Evolutionary conservation across 352 stramenopile species (phyloP).

Genomic region (Elongisporangium senticosum): DNA sequence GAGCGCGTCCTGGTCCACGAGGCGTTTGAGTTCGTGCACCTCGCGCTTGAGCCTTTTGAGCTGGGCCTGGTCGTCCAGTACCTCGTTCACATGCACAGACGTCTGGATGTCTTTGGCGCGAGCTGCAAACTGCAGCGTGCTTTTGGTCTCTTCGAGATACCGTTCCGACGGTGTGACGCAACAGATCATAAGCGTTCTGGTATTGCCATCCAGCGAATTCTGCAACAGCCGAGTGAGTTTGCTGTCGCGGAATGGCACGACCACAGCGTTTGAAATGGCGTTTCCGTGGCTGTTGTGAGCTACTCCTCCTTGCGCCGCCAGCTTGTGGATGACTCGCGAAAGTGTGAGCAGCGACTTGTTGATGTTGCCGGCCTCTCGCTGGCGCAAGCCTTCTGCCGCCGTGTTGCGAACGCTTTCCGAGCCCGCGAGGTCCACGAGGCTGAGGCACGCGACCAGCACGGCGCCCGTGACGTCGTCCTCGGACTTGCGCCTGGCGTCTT

Average conservation of each 20-base stretch:
- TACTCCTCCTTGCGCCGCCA: conserved; percentile 28
- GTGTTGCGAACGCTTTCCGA: conserved; percentile 96
- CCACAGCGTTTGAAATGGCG: conserved; percentile 7
- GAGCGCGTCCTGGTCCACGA: conserved; percentile 44
- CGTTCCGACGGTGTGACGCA: conserved; percentile 73
- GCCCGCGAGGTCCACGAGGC: conserved; percentile 97
- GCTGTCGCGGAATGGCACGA: conserved; percentile 75
- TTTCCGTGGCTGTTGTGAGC: conserved; percentile 17
- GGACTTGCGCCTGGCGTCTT: conserved; percentile 29
- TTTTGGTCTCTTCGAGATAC: conserved; percentile 81
- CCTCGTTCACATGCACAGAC: conserved; percentile 80
- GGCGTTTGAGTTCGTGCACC: conserved; percentile 60
- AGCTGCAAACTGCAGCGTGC: conserved; percentile 90
- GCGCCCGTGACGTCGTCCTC: conserved; percentile 72
- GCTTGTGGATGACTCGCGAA: conserved; percentile 91
- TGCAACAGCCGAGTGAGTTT: conserved; percentile 92
- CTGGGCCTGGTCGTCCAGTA: conserved; percentile 89
- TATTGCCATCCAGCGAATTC: conserved; percentile 89
- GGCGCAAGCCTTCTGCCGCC: conserved; percentile 89
- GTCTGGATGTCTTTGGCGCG: conserved; percentile 89
- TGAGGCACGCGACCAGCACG: conserved; percentile 93
- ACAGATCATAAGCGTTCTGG: conserved; percentile 88
- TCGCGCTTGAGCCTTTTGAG: conserved; percentile 66
- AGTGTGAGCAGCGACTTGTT: conserved; percentile 96
- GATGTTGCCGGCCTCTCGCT: conserved; percentile 96